Base-by-base conservation (phyloP, 2,329 filamentous ascomycete species). In the Nigrospora oryzae region DNA sequence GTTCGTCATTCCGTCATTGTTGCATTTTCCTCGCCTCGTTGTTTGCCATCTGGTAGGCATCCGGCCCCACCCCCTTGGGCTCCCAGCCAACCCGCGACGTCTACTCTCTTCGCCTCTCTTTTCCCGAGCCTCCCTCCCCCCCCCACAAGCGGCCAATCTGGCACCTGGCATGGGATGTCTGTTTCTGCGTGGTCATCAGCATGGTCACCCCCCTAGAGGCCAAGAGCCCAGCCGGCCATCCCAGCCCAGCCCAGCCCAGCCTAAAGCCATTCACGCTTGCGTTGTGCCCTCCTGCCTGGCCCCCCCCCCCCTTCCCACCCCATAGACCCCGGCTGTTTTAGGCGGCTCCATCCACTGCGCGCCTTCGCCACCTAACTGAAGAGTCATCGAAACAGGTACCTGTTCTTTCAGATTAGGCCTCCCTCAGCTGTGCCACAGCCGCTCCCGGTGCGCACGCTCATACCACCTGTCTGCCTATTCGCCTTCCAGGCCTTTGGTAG, bases 281-380 rank as follows among this genome's bases (percentile, higher is more conserved):
- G 23, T 28, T 10, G 5, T 28, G 23, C 23, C 23, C 7, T 28
- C 23, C 23, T 28, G 23, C 23, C 23, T 28, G 23, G 23, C 23
- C 23, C 23, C 23, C 23, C 23, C 23, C 23, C 23, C 23, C 23
- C 23, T 28, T 28, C 23, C 23, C 23, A 28, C 23, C 23, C 23
- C 23, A 28, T 28, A 7, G 23, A 28, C 28, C 38, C 38, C 38
- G 28, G 38, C 38, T 40, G n/a, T 28, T 40, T 46, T 16, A 43
- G 52, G 49, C 56, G 52, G 52, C 40, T 42, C 40, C 40, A 36
- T 42, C 40, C 23, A 34, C 32, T 28, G 39, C 39, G 34, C 19
- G 33, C 36, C 60, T 59, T 62, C 57, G 60, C 60, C 60, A 63
- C 60, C 56, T 56, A 56, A 54, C 50, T 50, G 51, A 60, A 60